Base-by-base conservation (phyloP, 192 early-diverging fungal species). In the Phycomyces nitens region DNA sequence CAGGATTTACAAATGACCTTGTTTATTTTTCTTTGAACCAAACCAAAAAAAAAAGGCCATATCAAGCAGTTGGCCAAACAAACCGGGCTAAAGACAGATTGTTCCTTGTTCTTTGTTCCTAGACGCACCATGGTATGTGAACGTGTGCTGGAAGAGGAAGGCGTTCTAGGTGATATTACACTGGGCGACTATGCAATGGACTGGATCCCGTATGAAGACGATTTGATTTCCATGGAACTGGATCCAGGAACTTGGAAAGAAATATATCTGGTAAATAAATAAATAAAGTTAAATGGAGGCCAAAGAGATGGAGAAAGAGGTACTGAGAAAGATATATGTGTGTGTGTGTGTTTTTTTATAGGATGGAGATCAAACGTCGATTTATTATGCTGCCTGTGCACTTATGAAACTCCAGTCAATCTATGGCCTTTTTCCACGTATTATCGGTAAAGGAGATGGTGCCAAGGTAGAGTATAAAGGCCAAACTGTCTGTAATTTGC, bases 121-220 rank as follows among this genome's bases (percentile, higher is more conserved):
- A 81, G 89, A 24, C 84, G 93, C 10, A 94, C 95, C 3, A 81
- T 93, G 53, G 73, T 97, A 1, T 97, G 95, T 75, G 93, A 97
- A 72, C 87, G 90, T n/a, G 86, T 96, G 14, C 78, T 97, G 60
- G 97, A 96, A 73, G 94, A 97, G 58, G 89, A 90, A 22, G 94
- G 92, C 21, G 92, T 99, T 0, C 85, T 88, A 75, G 94, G 93
- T 20, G 92, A 94, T 54, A 73, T 97, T 11, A 82, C 82, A 1
- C 75, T 98, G 61, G 89, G 90, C 8, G 92, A 97, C 70, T 96
- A 87, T 75, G 86, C 90, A 44, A 74, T 99, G 77, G 95, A 99
- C 61, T 74, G 93, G 58, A 84, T 99, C 10, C 92, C 94, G 0
- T 82, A 97, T 64, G 97, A 96, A 64, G 84, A 87, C 53, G 94